Base-by-base conservation (phyloP, 2,329 filamentous ascomycete genomes). In the Fusarium praegraminearum region DNA sequence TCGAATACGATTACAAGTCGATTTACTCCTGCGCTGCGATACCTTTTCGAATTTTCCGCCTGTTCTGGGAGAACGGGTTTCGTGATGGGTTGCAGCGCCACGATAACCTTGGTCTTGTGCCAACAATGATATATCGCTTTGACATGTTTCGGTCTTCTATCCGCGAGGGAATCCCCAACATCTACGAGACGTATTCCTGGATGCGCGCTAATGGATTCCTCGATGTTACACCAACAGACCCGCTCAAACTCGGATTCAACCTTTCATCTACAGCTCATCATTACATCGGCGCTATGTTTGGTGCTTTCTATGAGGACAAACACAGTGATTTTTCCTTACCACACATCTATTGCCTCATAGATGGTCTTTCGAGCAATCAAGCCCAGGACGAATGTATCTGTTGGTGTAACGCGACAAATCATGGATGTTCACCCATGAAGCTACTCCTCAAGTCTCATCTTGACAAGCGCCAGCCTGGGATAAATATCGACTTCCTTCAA, bases 151-250 rank as follows among this genome's bases (percentile, higher is more conserved):
- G 9, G 3, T 10, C 10, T 12, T 9, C 18, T 36, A 10, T 10
- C 2, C 7, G 6, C 4, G 5, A 1, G 16, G 18, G 11, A 6
- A n/a, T 2, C 4, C 5, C 5, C 5, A 2, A n/a, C 1, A 20
- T 38, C 16, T 38, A 20, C 5, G 5, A 38, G 5, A 13, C n/a
- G 20, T 20, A 40, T 40, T 20, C 3, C 11, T 40, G 36, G n/a
- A 13, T 40, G n/a, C 6, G 11, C 0, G 36, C 13, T 8, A 12
- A 20, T 8, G 6, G 3, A 13, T 40, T 20, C 5, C 36, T 40
- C n/a, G 11, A 20, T 13, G 11, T 20, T 1, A 20, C 36, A 3
- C 36, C 36, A 4, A 20, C n/a, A 20, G 36, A 40, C 3, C 36
- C n/a, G 13, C n/a, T 8, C 1, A 13, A 20, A 8, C n/a, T 40